Percentiles rank a stretch among this genome's conserved stretches.
phyloP scores from a whole-genome alignment of 371 early-diverging fungal genomes.

The Nematocida sp. region DNA sequence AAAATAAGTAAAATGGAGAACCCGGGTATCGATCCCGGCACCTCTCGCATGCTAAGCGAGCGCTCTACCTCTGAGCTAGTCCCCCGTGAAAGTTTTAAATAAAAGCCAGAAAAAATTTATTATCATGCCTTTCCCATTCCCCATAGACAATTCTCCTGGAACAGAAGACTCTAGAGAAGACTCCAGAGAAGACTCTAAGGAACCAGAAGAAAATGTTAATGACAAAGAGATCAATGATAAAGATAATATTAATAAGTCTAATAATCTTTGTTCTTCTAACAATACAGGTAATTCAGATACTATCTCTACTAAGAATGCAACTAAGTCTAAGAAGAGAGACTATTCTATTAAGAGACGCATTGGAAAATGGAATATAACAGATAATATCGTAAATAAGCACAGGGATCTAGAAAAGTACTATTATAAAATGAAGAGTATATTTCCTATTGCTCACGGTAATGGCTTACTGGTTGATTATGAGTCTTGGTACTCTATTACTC shows the following conservation, averaged over 20 bases:
- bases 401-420: slow-evolving; percentile 16
- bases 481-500: slow-evolving; percentile 51
- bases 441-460: slow-evolving; percentile 7
- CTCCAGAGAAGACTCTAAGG: too few species aligned
- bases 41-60: slow-evolving; percentile 66
- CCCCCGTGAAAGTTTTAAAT: slow-evolving; percentile 41
- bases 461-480: slow-evolving; percentile 28
- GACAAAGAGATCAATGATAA: too few species aligned
- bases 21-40: slow-evolving; percentile 66
- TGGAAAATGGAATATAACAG: slow-evolving; percentile 22
- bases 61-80: slow-evolving; percentile 66
- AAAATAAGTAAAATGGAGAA: slow-evolving; percentile 61
- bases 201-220: too few species aligned
- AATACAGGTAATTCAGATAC: too few species aligned
- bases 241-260: too few species aligned
- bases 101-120: not conserved
- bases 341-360: slow-evolving; percentile 5
- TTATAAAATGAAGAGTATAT: not conserved
- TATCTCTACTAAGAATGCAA: too few species aligned
- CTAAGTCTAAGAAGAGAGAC: too few species aligned
- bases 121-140: too few species aligned
- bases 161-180: too few species aligned
- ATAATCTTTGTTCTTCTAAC: too few species aligned
- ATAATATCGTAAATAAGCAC: not conserved
- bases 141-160: too few species aligned